Evolutionary conservation across 495 filamentous ascomycete genomes (phyloP).

Genomic region (Podospora australis): DNA sequence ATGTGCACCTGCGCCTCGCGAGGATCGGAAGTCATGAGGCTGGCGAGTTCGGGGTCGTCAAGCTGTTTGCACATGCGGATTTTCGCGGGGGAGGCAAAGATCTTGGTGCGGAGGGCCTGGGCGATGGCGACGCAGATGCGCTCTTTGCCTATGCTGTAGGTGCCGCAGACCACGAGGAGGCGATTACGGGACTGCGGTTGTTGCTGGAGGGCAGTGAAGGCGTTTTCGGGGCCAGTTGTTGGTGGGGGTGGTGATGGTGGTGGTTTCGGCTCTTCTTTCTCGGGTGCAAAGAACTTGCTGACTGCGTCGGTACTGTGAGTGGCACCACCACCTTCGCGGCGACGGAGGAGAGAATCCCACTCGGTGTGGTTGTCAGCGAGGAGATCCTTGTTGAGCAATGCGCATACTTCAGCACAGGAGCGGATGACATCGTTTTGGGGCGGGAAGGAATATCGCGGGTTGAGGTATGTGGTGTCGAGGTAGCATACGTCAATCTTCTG

Average conservation of each 20-base stretch:
- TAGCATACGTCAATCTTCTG: conserved; percentile 94
- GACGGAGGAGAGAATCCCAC: conserved; percentile 27
- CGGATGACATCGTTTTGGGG: conserved; percentile 77
- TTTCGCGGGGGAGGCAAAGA: conserved; percentile 79
- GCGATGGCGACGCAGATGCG: conserved; percentile 91
- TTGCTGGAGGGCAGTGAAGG: conserved; percentile 21
- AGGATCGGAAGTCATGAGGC: conserved; percentile 71
- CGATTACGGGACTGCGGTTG: conserved; percentile 29
- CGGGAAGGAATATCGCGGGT: conserved; percentile 92
- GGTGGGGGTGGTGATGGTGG: not conserved
- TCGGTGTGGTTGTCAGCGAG: conserved; percentile 22
- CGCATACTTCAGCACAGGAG: conserved; percentile 87
- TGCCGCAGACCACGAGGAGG: conserved; percentile 88
- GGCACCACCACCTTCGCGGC: conserved; percentile 13
- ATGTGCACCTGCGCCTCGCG: conserved; percentile 91
- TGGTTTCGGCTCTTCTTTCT: conserved; percentile 3
- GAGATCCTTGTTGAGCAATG: conserved; percentile 40
- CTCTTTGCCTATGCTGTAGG: conserved; percentile 97
- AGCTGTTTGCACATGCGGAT: conserved; percentile 76
- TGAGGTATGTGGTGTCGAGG: conserved; percentile 94
- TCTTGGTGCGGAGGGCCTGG: conserved; percentile 77
- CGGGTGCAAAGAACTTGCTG: conserved; percentile 37
- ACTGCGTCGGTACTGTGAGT: conserved; percentile 26
- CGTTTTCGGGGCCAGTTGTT: conserved; percentile 7
- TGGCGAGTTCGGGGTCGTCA: conserved; percentile 74